Conservation (phyloP, 1,284 basidiomycete species). For the Pseudozyma sp. region DNA sequence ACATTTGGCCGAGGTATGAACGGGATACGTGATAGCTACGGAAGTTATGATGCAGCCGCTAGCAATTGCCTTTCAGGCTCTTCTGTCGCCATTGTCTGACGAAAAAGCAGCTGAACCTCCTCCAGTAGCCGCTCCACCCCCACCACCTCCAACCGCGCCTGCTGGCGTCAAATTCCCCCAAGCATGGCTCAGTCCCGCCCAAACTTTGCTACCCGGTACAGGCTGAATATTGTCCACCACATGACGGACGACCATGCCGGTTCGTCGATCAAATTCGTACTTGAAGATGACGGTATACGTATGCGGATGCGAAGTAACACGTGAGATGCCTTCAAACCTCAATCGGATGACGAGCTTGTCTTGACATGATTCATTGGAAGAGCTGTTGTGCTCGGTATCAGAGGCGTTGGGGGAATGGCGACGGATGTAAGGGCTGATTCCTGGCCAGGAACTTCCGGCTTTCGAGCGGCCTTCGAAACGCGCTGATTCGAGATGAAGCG, state of each 20-base stretch:
- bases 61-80: neutral
- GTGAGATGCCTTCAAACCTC: conserved; percentile 57
- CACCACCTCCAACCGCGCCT: neutral
- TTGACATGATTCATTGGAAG: conserved; percentile 3
- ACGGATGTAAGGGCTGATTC: conserved; percentile 33
- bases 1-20: neutral
- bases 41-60: no score
- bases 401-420: conserved; percentile 5
- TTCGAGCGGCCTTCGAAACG: conserved; percentile 47
- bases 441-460: conserved; percentile 36
- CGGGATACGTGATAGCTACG: no score
- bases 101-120: conserved; percentile 24
- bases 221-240: conserved; percentile 66
- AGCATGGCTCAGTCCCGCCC: conserved; percentile 41
- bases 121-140: conserved; percentile 18
- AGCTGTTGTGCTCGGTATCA: neutral
- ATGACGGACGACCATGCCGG: conserved; percentile 61
- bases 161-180: conserved; percentile 39
- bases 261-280: conserved; percentile 60
- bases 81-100: no score
- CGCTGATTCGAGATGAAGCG: conserved; percentile 51
- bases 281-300: conserved; percentile 64
- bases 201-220: conserved; percentile 58
- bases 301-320: conserved; percentile 55
- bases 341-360: conserved; percentile 58